phyloP scores from a whole-genome alignment of 2,329 filamentous ascomycete species.

The Diplodia seriata region DNA sequence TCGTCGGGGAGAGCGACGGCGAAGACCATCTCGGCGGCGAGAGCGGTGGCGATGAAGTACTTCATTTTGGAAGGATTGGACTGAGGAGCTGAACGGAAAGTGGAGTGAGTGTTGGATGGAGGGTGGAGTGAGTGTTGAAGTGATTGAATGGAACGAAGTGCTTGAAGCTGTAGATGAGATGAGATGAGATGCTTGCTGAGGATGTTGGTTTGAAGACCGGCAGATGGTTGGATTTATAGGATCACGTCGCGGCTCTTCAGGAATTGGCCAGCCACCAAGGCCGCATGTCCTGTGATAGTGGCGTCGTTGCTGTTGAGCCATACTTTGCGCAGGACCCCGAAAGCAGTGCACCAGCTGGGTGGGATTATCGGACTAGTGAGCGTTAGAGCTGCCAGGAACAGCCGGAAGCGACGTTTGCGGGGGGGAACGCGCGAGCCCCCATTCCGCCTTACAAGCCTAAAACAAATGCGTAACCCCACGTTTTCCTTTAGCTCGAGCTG shows the following conservation, averaged over 20 bases:
- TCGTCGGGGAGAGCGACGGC: neutral
- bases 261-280: neutral
- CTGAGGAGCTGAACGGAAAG: neutral
- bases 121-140: neutral
- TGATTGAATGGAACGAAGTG: neutral
- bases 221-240: conserved; percentile 11
- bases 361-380: neutral
- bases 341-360: neutral
- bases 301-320: neutral
- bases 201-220: neutral
- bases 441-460: neutral
- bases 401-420: neutral
- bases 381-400: neutral
- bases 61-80: conserved; percentile 15
- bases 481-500: too few species aligned
- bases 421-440: neutral
- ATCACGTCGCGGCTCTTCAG: neutral
- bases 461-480: neutral
- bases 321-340: neutral
- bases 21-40: conserved; percentile 20
- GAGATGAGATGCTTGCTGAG: conserved; percentile 17
- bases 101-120: neutral
- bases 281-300: neutral
- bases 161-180: conserved; percentile 12
- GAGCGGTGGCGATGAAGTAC: conserved; percentile 11